Conservation (phyloP, 1,284 basidiomycete genomes). For the Pholiota adiposa region DNA sequence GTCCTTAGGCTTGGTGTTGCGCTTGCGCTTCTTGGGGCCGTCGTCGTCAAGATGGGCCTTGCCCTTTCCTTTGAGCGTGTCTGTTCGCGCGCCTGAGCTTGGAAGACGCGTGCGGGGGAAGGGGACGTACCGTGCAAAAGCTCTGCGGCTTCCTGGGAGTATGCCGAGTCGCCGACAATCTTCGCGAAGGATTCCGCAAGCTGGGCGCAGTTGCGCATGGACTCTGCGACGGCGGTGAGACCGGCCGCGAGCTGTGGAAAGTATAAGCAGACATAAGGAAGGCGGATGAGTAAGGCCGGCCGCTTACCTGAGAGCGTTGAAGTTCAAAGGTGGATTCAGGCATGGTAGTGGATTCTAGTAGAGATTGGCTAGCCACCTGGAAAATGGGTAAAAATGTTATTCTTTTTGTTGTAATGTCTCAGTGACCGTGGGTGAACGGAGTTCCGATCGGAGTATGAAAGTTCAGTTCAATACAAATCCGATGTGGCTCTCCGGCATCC, state of each 20-base stretch:
- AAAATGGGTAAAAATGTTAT: conserved; percentile 21
- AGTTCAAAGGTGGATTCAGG: conserved; percentile 49
- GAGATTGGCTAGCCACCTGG: background rate
- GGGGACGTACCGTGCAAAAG: conserved; percentile 23
- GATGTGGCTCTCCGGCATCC: no score
- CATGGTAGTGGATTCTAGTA: conserved; percentile 32
- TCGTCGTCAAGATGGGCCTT: conserved; percentile 52
- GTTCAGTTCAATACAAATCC: no score
- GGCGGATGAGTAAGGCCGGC: conserved; percentile 17
- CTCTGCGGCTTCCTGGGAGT: conserved; percentile 21
- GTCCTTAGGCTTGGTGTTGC: conserved; percentile 71
- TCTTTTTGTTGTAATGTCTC: conserved; percentile 36
- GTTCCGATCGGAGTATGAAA: no score
- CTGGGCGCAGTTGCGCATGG: conserved; percentile 61
- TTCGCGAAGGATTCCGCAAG: conserved; percentile 59
- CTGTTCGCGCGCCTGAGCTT: conserved; percentile 21
- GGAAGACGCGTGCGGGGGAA: conserved; percentile 16
- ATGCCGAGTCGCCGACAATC: conserved; percentile 36
- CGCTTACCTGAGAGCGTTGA: conserved; percentile 50
- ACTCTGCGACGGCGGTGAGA: conserved; percentile 55
- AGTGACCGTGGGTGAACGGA: conserved; percentile 36
- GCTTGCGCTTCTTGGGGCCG: conserved; percentile 51
- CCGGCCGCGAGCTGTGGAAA: conserved; percentile 52
- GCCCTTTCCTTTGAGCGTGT: conserved; percentile 48
- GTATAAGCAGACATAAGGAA: background rate